Evolutionary conservation across 208 protist species (phyloP).

Genomic region (Vickermania spadyakhi): DNA sequence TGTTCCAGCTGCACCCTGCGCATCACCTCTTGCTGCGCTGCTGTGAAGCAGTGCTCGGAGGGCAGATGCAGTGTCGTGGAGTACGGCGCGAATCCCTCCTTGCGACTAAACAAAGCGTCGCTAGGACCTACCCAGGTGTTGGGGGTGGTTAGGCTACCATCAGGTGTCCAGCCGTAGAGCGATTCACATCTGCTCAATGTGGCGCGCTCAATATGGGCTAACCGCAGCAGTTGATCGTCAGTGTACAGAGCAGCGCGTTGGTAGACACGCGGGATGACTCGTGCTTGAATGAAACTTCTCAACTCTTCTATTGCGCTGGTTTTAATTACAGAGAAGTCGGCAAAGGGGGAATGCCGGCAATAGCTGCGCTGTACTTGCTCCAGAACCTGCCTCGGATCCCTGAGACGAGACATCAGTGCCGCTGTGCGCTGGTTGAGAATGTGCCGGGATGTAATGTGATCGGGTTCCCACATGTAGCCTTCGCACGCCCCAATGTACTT

Average conservation of each 20-base stretch:
- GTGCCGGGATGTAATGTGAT: conserved; percentile 66
- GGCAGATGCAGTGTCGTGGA: neutral
- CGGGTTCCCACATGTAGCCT: conserved; percentile 81
- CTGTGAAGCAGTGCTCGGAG: neutral
- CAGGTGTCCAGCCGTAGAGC: conserved; percentile 22
- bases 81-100: neutral
- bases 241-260: conserved; percentile 66
- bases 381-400: conserved; percentile 47
- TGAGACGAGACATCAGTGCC: conserved; percentile 55
- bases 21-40: conserved; percentile 19
- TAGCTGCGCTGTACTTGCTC: conserved; percentile 65
- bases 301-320: conserved; percentile 64
- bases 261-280: conserved; percentile 75
- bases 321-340: conserved; percentile 68
- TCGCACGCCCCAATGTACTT: conserved; percentile 73
- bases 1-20: conserved; percentile 70
- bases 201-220: conserved; percentile 35
- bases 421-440: conserved; percentile 79
- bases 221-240: conserved; percentile 35
- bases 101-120: too few species aligned
- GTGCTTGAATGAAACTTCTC: conserved; percentile 36
- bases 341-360: conserved; percentile 44
- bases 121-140: conserved; percentile 2
- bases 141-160: neutral
- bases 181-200: conserved; percentile 15